Evolutionary conservation across 1,139 yeast genomes (phyloP), one percentile per base, ranked within the genome.

Genomic region (Debaryomycetaceae sp.): DNA sequence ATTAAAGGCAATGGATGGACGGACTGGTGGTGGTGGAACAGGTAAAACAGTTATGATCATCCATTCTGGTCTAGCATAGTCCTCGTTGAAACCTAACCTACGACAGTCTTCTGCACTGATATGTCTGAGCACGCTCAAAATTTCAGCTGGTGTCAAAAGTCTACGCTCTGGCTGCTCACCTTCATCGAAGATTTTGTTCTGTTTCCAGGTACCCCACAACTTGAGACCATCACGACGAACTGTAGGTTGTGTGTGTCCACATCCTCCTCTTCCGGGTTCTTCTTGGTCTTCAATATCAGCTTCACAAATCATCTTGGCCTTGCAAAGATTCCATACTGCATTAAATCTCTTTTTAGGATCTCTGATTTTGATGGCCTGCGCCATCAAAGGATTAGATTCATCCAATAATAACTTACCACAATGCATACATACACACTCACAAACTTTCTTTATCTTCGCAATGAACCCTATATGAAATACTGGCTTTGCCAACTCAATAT

Each of bases 11-110:
- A 94, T 92, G 32, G 96, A 87, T 14, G 99, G 99, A 66, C 99
- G 85, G 29, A 94, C 98, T 29, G 98, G 98, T 43, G 98, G 98
- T 39, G 99, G 99, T 34, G 99, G 99, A n/a, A 94, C 98, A 1
- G 98, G 98, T 55, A 94, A 74, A 14, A 92, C 98, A 3, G 98
- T 91, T 49, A 94, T 79, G 49, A 94, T 77, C 84, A 94, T 82
- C 99, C 98, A 94, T 65, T 94, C 99, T 1, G 99, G 99, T 58
- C 98, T 82, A 2, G 98, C 95, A 58, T 88, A 92, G 59, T 92
- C 98, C 59, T 88, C 95, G 59, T 87, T 88, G 64, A 92, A 84
- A 6, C 99, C 99, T 47, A 94, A 65, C 50, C 79, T 80, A 40
- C 66, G 73, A 48, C 95, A 83, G 61, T 94, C 99, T 56, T 84